Base-by-base conservation (phyloP, 305 asterid genomes). In the Fraxinus greggii region DNA sequence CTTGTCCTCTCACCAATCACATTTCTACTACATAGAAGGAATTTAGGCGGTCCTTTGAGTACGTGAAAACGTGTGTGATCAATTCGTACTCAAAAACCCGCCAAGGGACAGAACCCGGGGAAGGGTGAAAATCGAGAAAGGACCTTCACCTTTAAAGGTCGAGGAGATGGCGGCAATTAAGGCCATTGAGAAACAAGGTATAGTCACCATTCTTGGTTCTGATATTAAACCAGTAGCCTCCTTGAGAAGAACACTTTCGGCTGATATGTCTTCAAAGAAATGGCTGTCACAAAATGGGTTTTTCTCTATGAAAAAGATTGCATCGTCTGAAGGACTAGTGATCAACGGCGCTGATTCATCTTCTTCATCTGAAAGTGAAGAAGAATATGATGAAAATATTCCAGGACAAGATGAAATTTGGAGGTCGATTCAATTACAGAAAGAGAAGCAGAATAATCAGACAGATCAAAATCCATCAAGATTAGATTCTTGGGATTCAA, bases 191-290 rank as follows among this genome's bases (percentile, higher is more conserved):
- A 85, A 86, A 38, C 89, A 86, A 48, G 95, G 95, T 29, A 90
- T 91, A 78, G 84, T 88, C 89, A 78, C 93, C 75, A 89, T 90
- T 86, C 93, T 91, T 80, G 87, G 86, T 31, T 84, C 90, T 17
- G 92, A 91, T 9, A 77, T 19, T 23, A 87, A 73, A 67, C 28
- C 73, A 33, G 74, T 81, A 2, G 82, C 81, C 4, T 89, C 95
- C 8, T 83, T 90, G 0, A 74, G 93, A 70, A 88, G 92, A 81
- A 91, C 95, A 0, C 93, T 91, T 75, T 91, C 95, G 23, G 92
- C 95, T 65, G 95, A 91, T 51, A 91, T 91, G 95, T 90, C 95
- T 15, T 91, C 95, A 80, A 88, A 79, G 87, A 89, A 88, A 84
- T 91, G 95, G 95, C 91, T 89, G 5, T 36, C 88, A 28, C 88